Evolutionary conservation across 1,284 basidiomycete genomes (phyloP).

Genomic region (Tilletia indica): DNA sequence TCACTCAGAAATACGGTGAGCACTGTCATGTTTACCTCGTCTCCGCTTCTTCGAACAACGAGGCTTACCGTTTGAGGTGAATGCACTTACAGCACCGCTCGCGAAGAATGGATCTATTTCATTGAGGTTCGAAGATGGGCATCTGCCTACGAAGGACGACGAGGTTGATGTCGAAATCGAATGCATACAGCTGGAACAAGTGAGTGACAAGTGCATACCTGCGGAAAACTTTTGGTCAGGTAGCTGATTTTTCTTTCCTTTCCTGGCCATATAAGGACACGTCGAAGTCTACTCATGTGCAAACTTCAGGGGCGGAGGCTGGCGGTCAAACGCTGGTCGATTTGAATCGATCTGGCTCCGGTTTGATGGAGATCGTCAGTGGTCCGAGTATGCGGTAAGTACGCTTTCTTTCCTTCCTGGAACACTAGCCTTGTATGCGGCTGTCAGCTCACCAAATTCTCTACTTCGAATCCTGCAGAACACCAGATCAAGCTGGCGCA

Average conservation of each 20-base stretch:
- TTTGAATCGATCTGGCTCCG: constrained; percentile 83
- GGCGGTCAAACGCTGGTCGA: constrained; percentile 65
- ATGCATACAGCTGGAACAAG: constrained; percentile 95
- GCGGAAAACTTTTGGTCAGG: not conserved
- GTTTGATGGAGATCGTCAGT: constrained; percentile 93
- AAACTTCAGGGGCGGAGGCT: not conserved
- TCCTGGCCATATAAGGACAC: constrained; percentile 64
- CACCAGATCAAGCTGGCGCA: constrained; percentile 83
- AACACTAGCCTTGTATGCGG: not conserved
- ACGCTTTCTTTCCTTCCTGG: not conserved
- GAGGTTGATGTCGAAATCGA: constrained; percentile 71
- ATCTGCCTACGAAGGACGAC: constrained; percentile 55
- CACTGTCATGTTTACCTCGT: constrained; percentile 15
- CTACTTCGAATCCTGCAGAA: constrained; percentile 42
- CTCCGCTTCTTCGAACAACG: not conserved
- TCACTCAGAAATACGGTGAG: constrained; percentile 87
- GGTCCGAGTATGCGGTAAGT: constrained; percentile 77
- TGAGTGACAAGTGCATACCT: constrained; percentile 49
- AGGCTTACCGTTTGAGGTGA: not conserved
- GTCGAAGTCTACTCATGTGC: constrained; percentile 74
- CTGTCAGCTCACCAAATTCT: too few species aligned
- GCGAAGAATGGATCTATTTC: constrained; percentile 70
- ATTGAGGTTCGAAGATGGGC: constrained; percentile 57
- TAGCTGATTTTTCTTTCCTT: not conserved
- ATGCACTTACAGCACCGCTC: constrained; percentile 65